phyloP scores from a whole-genome alignment of 108 stramenopile species.

The Halocafeteria seosinensis region DNA sequence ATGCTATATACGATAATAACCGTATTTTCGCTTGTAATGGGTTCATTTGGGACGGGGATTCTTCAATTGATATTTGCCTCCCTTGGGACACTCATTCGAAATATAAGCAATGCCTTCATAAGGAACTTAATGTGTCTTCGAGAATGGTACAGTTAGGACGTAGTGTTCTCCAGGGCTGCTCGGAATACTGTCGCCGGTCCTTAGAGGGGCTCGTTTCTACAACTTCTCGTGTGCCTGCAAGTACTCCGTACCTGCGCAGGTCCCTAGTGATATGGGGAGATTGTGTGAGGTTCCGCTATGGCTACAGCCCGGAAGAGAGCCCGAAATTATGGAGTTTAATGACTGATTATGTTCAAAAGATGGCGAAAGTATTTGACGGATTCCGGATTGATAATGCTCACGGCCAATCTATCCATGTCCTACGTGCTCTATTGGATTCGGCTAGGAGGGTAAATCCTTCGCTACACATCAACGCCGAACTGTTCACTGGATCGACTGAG shows the following conservation, averaged over 20 bases:
- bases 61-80: neutral
- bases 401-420: neutral
- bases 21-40: neutral
- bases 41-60: conserved; percentile 4
- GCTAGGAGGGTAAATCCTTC: neutral
- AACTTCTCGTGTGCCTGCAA: neutral
- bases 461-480: neutral
- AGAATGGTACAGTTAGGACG: neutral
- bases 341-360: neutral
- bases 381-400: neutral
- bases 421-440: neutral
- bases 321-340: neutral
- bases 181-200: neutral
- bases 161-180: neutral
- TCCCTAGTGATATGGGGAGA: neutral
- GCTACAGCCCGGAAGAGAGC: neutral
- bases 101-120: too few relatives aligned
- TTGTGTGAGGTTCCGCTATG: conserved; percentile 1
- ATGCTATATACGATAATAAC: neutral
- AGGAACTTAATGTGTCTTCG: too few relatives aligned
- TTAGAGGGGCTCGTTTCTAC: too few relatives aligned
- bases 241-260: neutral
- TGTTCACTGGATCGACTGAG: neutral
- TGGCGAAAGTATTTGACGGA: neutral
- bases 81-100: too few relatives aligned